Base-by-base conservation (phyloP, 73 alveolate species). In the Uronychia setigera region DNA sequence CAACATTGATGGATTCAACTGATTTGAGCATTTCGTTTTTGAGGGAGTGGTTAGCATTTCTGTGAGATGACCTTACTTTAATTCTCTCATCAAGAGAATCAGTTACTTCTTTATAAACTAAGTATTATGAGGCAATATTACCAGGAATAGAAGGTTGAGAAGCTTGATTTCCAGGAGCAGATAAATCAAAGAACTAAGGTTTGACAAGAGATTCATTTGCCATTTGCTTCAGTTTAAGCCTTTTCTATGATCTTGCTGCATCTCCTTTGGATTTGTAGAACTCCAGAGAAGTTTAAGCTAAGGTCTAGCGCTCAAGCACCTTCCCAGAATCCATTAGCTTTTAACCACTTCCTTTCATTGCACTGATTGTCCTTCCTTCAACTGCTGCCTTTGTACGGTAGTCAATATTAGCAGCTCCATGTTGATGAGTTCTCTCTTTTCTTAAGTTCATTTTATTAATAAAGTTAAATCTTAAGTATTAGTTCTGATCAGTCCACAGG, bases 361-460 rank as follows among this genome's bases (percentile, higher is more conserved):
- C n/a, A n/a, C n/a, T n/a, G n/a, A n/a, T n/a, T n/a, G n/a, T n/a
- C n/a, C n/a, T n/a, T n/a, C n/a, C n/a, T n/a, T n/a, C n/a, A n/a
- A n/a, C n/a, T n/a, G n/a, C 98, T 13, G 94, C 94, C 88, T 95
- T 95, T 31, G 97, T 83, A n/a, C 96, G 81, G 74, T 84, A 95
- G 84, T 95, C 98, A 32, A 92, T 82, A 83, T 95, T 95, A 9
- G 98, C 87, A 60, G 90, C 80, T 0, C 98, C 98, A 0, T 94
- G 84, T 28, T 85, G 86, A 80, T 95, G 98, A 13, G 87, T 83
- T 59, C 98, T 81, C 32, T 91, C 95, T 83, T 89, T 89, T 90
- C 94, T 92, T 34, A 92, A 74, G 81, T 95, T 92, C 98, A 95
- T 95, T 87, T 94, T 94, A n/a, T n/a, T n/a, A n/a, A n/a, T n/a